Evolutionary conservation across 2,329 filamentous ascomycete species (phyloP), one percentile per base, ranked within the genome.

Genomic region (Scedosporium aurantiacum): DNA sequence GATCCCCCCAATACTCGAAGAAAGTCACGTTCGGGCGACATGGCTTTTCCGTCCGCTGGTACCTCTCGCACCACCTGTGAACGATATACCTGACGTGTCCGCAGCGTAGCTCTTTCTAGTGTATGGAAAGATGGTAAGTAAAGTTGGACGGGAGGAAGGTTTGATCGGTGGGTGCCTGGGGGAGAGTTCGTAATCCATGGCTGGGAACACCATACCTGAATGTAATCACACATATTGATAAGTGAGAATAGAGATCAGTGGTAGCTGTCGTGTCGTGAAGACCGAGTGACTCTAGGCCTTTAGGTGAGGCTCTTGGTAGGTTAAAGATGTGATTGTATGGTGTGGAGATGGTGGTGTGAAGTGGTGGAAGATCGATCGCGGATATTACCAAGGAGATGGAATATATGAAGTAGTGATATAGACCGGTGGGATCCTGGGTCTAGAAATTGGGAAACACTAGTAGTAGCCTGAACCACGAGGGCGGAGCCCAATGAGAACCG

Each of bases 21-120:
- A 58, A 41, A 25, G 47, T 27, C 23, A 62, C 60, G 21, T 52
- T 58, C 14, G 60, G 60, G 2, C 8, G 40, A 43, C 60, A 62
- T 23, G 40, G 55, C 27, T 37, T 58, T n/a, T 47, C 41, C 4
- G 60, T 62, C 21, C 56, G 60, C 28, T 52, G 40, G 27, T 62
- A 62, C 10, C 5, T 23, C 18, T 23, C 25, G 50, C 60, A 62
- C 60, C 60, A 62, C 7, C 27, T 52, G 28, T 62, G 60, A 18
- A 62, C 60, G 23, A 62, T 52, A 45, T 52, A 62, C 21, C 52
- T 32, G n/a, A 58, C 23, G 54, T 62, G 60, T 5, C 60, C 60
- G 32, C 60, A 62, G 21, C 56, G 27, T n/a, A 62, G 18, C 7
- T 52, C 54, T 54, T 47, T 62, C 60, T 62, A 21, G n/a, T 18